These are phyloP conservation scores for Sporothrix globosa DNA, from an alignment of 2,329 filamentous ascomycete species.

Conservation along the genomic window DNA sequence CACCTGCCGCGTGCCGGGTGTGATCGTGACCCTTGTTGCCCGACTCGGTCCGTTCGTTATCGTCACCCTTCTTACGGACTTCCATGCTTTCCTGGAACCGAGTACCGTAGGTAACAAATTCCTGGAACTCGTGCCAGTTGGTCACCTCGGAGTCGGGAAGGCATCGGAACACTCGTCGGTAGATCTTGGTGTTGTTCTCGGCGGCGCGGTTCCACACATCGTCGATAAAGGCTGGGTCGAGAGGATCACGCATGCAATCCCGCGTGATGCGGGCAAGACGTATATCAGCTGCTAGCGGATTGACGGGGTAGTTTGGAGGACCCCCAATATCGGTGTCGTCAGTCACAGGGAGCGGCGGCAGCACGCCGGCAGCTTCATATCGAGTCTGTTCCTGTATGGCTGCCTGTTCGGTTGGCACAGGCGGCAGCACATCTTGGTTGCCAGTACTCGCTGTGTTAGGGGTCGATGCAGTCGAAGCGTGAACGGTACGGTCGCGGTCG, in stretches of 20 bases:
- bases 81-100: slow-evolving; percentile 72
- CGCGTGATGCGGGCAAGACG: slow-evolving; percentile 74
- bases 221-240: slow-evolving; percentile 79
- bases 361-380: slow-evolving; percentile 67
- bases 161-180: slow-evolving; percentile 89
- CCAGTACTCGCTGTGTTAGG: neutral
- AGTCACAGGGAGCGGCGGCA: slow-evolving; percentile 68
- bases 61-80: slow-evolving; percentile 56
- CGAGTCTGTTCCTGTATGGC: slow-evolving; percentile 55
- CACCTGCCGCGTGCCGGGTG: slow-evolving; percentile 37
- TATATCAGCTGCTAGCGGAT: slow-evolving; percentile 68
- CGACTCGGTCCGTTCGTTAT: slow-evolving; percentile 47
- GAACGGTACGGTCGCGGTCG: neutral
- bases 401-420: slow-evolving; percentile 51
- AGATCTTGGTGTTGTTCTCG: slow-evolving; percentile 93
- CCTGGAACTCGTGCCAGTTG: slow-evolving; percentile 90
- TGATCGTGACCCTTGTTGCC: slow-evolving; percentile 27
- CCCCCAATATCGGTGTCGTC: slow-evolving; percentile 86
- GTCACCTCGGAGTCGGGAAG: slow-evolving; percentile 95
- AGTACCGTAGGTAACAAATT: slow-evolving; percentile 75
- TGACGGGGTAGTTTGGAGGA: slow-evolving; percentile 55
- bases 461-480: neutral
- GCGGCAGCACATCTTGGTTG: slow-evolving; percentile 55
- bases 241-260: slow-evolving; percentile 92
- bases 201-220: slow-evolving; percentile 87